These are phyloP conservation scores for Hypoxylon sp. DNA, from an alignment of 2,329 filamentous ascomycete species.

Conservation along the genomic window DNA sequence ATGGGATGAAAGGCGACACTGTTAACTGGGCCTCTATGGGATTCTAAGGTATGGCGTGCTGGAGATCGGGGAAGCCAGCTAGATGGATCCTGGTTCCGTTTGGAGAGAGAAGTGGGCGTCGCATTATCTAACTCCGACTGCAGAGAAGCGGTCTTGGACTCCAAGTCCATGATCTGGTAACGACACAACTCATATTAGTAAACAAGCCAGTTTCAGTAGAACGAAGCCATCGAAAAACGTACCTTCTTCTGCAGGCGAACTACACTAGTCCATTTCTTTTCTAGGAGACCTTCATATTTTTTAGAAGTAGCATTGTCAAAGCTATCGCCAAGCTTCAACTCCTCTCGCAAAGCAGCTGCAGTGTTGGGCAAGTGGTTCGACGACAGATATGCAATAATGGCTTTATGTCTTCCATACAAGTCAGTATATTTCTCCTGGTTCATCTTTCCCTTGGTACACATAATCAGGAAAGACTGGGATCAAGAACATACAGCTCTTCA, in stretches of 20 bases:
- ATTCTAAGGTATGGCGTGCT: slow-evolving; percentile 85
- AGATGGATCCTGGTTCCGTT: slow-evolving; percentile 85
- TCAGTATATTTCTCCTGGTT: slow-evolving; percentile 16
- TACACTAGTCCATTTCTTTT: slow-evolving; percentile 99
- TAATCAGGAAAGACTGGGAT: slow-evolving; percentile 1
- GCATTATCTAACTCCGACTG: slow-evolving; percentile 89
- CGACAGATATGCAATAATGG: slow-evolving; percentile 89
- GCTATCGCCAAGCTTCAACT: slow-evolving; percentile 77
- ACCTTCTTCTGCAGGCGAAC: slow-evolving; percentile 97
- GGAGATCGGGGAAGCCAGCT: slow-evolving; percentile 90
- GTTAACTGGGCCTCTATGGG: slow-evolving; percentile 84
- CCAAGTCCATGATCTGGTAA: slow-evolving; percentile 89
- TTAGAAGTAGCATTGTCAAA: slow-evolving; percentile 88
- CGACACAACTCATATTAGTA: slow-evolving; percentile 33
- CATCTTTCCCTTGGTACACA: too few species aligned
- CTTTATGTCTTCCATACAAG: slow-evolving; percentile 74
- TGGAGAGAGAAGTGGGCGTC: slow-evolving; percentile 81
- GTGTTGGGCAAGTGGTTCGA: slow-evolving; percentile 79
- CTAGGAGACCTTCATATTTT: slow-evolving; percentile 93
- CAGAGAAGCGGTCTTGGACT: slow-evolving; percentile 78
- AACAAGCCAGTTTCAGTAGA: slow-evolving; percentile 12
- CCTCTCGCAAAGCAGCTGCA: slow-evolving; percentile 80
- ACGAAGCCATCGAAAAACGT: slow-evolving; percentile 44
- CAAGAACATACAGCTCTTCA: slow-evolving; percentile 53
- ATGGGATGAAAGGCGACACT: slow-evolving; percentile 94